phyloP scores from a whole-genome alignment of 2,329 filamentous ascomycete genomes.

The Aspergillus fumigatiaffinis region DNA sequence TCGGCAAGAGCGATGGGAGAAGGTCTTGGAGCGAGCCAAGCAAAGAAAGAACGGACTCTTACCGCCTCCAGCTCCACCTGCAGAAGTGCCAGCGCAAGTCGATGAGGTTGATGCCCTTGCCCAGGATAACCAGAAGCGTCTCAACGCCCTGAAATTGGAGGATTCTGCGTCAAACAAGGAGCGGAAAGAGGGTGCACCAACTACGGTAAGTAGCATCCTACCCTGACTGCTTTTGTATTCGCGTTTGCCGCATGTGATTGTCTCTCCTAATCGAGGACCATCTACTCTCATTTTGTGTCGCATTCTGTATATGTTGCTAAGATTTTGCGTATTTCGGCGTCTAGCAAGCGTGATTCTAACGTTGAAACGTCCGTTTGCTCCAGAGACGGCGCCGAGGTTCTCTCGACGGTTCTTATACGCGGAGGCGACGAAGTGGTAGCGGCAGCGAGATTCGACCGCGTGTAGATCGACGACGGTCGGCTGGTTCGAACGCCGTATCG shows the following conservation, averaged over 20 bases:
- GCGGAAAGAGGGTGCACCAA: conserved; percentile 37
- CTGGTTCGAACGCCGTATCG: conserved; percentile 33
- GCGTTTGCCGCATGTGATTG: conserved; percentile 20
- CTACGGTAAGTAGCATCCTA: conserved; percentile 42
- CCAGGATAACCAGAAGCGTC: conserved; percentile 78
- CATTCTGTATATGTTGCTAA: conserved; percentile 36
- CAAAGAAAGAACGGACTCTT: conserved; percentile 54
- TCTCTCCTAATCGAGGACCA: conserved; percentile 9
- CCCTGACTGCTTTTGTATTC: conserved; percentile 22
- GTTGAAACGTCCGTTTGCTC: conserved; percentile 41
- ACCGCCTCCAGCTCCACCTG: conserved; percentile 36
- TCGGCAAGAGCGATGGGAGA: conserved; percentile 85
- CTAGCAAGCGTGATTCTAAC: conserved; percentile 47
- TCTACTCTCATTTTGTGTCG: conserved; percentile 19
- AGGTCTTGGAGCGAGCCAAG: conserved; percentile 74
- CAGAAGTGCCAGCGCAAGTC: conserved; percentile 43
- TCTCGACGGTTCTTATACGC: conserved; percentile 30
- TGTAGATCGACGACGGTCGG: conserved; percentile 37
- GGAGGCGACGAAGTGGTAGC: conserved; percentile 40
- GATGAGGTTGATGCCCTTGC: conserved; percentile 77
- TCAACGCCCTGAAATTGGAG: conserved; percentile 88
- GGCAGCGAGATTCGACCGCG: conserved; percentile 40
- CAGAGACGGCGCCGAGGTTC: conserved; percentile 46
- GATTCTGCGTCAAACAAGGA: conserved; percentile 53
- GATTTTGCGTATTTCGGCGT: conserved; percentile 29